These are phyloP conservation scores for Mycosarcoma maydis DNA, from an alignment of 1,284 basidiomycete genomes.

Conservation along the genomic window DNA sequence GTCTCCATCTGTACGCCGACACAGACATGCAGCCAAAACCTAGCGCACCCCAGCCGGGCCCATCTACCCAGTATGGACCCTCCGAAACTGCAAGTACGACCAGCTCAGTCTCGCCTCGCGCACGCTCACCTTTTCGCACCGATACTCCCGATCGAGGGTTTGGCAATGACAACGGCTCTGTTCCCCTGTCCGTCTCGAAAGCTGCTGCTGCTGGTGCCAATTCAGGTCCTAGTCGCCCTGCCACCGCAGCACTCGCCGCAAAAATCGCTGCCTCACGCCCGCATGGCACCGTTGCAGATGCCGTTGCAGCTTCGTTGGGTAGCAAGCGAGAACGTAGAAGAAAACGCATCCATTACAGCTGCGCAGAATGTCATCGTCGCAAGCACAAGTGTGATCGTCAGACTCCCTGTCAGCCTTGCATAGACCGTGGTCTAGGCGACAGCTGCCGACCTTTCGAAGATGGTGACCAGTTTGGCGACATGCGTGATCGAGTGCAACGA, in stretches of 20 bases:
- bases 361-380: conserved; percentile 61
- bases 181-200: conserved; percentile 16
- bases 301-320: conserved; percentile 55
- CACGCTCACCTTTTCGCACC: conserved; percentile 35
- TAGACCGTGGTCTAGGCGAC: conserved; percentile 61
- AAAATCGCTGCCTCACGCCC: conserved; percentile 30
- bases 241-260: conserved; percentile 29
- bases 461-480: conserved; percentile 62
- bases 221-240: conserved; percentile 25
- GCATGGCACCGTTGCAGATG: conserved; percentile 54
- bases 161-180: conserved; percentile 15
- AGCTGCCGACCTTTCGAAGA: conserved; percentile 59
- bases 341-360: conserved; percentile 63
- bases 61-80: conserved; percentile 12
- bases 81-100: conserved; percentile 23
- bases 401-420: conserved; percentile 60
- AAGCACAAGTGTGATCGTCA: conserved; percentile 65
- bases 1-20: not conserved
- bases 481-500: conserved; percentile 57
- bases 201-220: conserved; percentile 32
- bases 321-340: conserved; percentile 56
- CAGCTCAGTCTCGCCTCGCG: conserved; percentile 33
- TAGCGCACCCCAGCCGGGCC: conserved; percentile 32
- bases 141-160: conserved; percentile 35
- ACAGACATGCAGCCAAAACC: conserved; percentile 34